phyloP scores from a whole-genome alignment of 306 rosid species.

The Parietaria judaica region DNA sequence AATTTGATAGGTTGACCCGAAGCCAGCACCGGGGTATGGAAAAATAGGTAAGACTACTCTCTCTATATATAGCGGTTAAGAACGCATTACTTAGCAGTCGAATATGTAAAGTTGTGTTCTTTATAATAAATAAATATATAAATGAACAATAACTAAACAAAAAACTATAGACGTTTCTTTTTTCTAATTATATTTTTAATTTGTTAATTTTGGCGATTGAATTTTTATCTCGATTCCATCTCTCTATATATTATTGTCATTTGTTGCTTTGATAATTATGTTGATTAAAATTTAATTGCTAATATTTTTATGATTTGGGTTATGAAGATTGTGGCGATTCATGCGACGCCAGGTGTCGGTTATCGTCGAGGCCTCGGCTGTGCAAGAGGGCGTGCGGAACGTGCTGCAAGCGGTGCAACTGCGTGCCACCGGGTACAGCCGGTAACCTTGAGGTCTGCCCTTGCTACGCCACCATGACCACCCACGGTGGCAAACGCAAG shows the following conservation, averaged over 20 bases:
- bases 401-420: conserved; percentile 39
- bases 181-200: too few relatives aligned
- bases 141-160: too few relatives aligned
- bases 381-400: conserved; percentile 47
- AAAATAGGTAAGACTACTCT: not conserved
- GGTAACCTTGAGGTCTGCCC: conserved; percentile 36
- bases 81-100: too few relatives aligned
- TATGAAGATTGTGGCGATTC: conserved; percentile 31
- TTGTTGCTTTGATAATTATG: too few relatives aligned
- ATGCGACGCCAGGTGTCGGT: conserved; percentile 31
- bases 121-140: too few relatives aligned
- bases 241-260: not conserved
- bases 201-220: too few relatives aligned
- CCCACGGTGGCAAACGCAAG: conserved; percentile 41
- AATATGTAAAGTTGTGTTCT: too few relatives aligned
- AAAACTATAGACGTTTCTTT: too few relatives aligned
- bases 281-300: too few relatives aligned
- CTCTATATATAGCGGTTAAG: not conserved
- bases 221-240: not conserved
- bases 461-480: conserved; percentile 40
- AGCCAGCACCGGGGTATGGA: too few relatives aligned
- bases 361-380: conserved; percentile 25
- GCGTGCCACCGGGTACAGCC: conserved; percentile 50
- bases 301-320: too few relatives aligned
- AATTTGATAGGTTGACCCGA: too few relatives aligned